A percentile compares a stretch with the other conserved stretches of the same genome.
phyloP scores from a whole-genome alignment of 2,329 filamentous ascomycete species.

The Podosphaera leucotricha region DNA sequence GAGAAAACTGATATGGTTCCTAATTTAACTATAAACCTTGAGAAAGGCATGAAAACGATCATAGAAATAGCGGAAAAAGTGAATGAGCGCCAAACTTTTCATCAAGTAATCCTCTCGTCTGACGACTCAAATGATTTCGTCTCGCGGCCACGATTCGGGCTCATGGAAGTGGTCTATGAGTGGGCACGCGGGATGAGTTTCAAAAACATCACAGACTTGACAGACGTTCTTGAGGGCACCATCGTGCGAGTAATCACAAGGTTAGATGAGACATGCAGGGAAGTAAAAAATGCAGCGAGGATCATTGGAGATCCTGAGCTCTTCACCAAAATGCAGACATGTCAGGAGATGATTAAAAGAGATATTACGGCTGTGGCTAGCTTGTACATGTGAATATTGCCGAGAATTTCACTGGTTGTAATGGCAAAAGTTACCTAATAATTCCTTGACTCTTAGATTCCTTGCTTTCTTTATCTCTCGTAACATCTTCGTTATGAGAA shows the following conservation, averaged over 20 bases:
- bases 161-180: conserved; percentile 96
- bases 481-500: too few relatives aligned
- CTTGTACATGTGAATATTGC: conserved; percentile 45
- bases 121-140: conserved; percentile 89
- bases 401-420: not conserved
- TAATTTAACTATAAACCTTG: conserved; percentile 56
- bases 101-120: conserved; percentile 75
- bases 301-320: conserved; percentile 85
- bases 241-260: conserved; percentile 89
- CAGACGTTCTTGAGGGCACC: conserved; percentile 88
- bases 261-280: conserved; percentile 84
- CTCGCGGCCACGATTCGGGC: conserved; percentile 64
- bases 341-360: conserved; percentile 92
- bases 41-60: conserved; percentile 65
- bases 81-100: conserved; percentile 65
- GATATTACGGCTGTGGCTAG: conserved; percentile 82
- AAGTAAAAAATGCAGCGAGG: conserved; percentile 90
- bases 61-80: conserved; percentile 80
- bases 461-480: not conserved
- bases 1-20: conserved; percentile 77
- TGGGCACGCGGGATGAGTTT: conserved; percentile 97
- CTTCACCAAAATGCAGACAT: conserved; percentile 90
- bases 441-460: not conserved
- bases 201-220: conserved; percentile 88
- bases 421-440: not conserved